phyloP scores from a whole-genome alignment of 768 basidiomycete species.

The Leccinum disarticulatum region DNA sequence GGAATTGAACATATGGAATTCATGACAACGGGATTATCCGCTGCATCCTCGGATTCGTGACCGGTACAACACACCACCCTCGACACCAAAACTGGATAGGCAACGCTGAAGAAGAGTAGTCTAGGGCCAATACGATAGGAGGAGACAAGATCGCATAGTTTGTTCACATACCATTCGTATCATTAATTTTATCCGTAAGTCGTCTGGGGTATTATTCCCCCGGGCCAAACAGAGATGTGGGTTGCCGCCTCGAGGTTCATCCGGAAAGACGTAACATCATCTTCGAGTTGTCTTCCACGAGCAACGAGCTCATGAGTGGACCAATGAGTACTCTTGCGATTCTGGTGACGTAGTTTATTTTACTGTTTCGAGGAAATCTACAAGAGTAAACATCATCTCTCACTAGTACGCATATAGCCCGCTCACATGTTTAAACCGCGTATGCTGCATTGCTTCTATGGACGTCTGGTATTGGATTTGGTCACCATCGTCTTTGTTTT shows the following conservation, averaged over 20 bases:
- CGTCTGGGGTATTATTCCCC: neutral
- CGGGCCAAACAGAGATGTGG: neutral
- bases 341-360: neutral
- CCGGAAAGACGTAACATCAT: neutral
- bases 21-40: neutral
- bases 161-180: neutral
- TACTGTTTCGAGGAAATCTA: no score
- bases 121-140: neutral
- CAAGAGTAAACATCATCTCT: neutral
- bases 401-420: neutral
- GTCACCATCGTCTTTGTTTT: no score
- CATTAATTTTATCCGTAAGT: neutral
- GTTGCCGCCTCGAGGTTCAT: neutral
- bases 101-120: neutral
- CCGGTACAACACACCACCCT: neutral
- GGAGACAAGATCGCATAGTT: neutral
- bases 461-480: no score
- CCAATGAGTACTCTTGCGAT: neutral
- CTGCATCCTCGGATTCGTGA: no score
- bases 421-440: neutral
- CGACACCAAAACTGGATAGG: neutral
- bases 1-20: neutral
- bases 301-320: neutral
- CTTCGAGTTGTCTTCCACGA: neutral
- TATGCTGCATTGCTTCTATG: neutral